Base-by-base conservation (phyloP, 306 rosid species). In the Castanea mollissima region DNA sequence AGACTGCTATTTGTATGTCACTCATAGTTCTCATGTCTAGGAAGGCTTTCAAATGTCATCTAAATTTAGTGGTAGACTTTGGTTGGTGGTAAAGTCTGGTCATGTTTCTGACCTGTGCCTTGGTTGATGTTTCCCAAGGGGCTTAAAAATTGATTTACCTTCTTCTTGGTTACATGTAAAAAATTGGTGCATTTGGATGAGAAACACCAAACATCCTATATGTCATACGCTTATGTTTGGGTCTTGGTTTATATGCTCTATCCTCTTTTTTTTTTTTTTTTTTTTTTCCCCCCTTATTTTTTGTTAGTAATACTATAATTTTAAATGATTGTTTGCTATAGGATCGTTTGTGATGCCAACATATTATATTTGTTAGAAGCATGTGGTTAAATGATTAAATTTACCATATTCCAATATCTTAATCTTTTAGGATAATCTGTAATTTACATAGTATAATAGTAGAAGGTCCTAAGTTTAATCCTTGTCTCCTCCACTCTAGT, bases 211-310 rank as follows among this genome's bases (percentile, higher is more conserved):
- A 34, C 68, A 63, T 63, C 29, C 51, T 23, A 73, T 25, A 25
- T 73, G 15, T 23, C 15, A 5, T 6, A 38, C 23, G 6, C 25
- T 18, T 67, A 49, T 67, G 38, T 19, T 31, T 6, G 10, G 35
- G 72, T 67, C 51, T 14, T 35, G 10, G 72, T 35, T 58, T 71
- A 44, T 55, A 19, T 56, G 56, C 79, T 57, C 59, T 78, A 44
- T 27, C 25, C 8, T 18, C 11, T 1, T 67, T n/a, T n/a, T n/a
- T n/a, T 10, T 6, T 32, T 62, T 18, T 6, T 4, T 8, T 23
- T 23, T 23, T 23, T 23, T 23, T 23, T 23, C 23, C 23, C 23
- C 27, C 2, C 27, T 25, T 25, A 25, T 35, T 34, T 35, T 67
- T 35, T n/a, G 12, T 18, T 67, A 19, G 25, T 20, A 67, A 18